phyloP scores from a whole-genome alignment of 345 rosid species.

The Euclidium syriacum region DNA sequence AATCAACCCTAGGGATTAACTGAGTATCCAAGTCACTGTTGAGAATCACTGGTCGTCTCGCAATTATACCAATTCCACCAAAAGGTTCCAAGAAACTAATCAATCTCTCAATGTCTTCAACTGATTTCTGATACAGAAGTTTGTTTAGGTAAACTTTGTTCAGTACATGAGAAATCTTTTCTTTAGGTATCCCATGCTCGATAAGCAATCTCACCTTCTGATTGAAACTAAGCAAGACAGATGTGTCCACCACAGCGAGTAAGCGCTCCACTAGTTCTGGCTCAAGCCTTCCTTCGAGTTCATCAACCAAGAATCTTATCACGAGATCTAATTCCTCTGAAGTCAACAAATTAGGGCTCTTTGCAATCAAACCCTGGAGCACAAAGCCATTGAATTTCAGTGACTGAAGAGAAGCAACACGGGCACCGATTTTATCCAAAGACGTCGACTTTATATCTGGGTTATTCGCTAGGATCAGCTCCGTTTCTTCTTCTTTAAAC shows the following conservation, averaged over 20 bases:
- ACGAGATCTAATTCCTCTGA: constrained; percentile 46
- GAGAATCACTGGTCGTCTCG: constrained; percentile 52
- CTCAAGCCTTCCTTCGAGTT: constrained; percentile 45
- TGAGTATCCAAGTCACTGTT: constrained; percentile 57
- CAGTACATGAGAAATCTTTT: constrained; percentile 52
- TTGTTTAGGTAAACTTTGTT: constrained; percentile 54
- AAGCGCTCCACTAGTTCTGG: constrained; percentile 49
- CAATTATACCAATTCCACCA: constrained; percentile 54
- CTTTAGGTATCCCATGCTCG: constrained; percentile 43
- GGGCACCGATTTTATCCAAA: constrained; percentile 34
- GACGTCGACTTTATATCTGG: constrained; percentile 33
- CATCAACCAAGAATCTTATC: constrained; percentile 37
- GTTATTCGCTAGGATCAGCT: constrained; percentile 34
- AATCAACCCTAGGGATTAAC: constrained; percentile 54
- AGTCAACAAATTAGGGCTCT: constrained; percentile 42
- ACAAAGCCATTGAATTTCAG: constrained; percentile 43
- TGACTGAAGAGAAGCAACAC: constrained; percentile 43
- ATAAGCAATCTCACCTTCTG: constrained; percentile 49
- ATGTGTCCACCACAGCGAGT: constrained; percentile 35
- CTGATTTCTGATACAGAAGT: constrained; percentile 49
- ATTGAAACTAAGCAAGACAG: constrained; percentile 49
- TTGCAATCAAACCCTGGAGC: constrained; percentile 46
- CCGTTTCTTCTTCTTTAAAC: constrained; percentile 36
- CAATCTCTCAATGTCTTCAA: constrained; percentile 54
- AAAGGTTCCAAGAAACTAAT: constrained; percentile 48